A percentile compares a stretch with the other conserved stretches of the same genome.
These are phyloP conservation scores for Mrakia hoshinonis DNA, from an alignment of 768 basidiomycete species.

Conservation along the genomic window DNA sequence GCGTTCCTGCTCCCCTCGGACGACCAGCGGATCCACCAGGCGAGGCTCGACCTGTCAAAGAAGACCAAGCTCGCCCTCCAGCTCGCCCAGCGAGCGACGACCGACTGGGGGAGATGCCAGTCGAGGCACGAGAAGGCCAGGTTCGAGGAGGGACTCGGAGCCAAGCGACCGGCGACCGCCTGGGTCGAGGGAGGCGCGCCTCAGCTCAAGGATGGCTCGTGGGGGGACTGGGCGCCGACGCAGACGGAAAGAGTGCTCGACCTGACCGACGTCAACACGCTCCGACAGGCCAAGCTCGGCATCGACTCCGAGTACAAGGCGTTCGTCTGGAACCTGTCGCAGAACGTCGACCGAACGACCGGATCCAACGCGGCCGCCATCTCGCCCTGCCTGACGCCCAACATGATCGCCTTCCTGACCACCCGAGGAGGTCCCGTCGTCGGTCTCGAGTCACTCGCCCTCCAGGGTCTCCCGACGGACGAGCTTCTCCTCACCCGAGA, in stretches of 20 bases:
- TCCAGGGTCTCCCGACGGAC: constrained; percentile 90
- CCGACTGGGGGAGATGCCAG: constrained; percentile 86
- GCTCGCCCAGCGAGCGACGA: constrained; percentile 36
- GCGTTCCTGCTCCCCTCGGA: constrained; percentile 85
- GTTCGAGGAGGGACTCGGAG: constrained; percentile 70
- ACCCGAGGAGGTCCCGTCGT: constrained; percentile 94
- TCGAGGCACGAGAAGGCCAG: constrained; percentile 81
- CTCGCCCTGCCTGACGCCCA: constrained; percentile 84
- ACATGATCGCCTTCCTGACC: constrained; percentile 94
- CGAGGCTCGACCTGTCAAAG: constrained; percentile 62
- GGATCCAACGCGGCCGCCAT: constrained; percentile 67
- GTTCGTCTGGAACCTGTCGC: constrained; percentile 92
- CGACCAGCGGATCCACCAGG: constrained; percentile 82
- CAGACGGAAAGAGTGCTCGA: constrained; percentile 96
- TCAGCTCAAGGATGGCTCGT: constrained; percentile 77
- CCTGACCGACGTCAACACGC: constrained; percentile 78
- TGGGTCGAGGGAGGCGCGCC: constrained; percentile 73
- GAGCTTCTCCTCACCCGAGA: constrained; percentile 85
- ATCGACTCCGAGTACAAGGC: constrained; percentile 83
- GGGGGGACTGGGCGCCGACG: constrained; percentile 86
- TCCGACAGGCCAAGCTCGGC: constrained; percentile 70
- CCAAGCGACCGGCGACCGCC: constrained; percentile 74
- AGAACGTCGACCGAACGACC: constrained; percentile 88
- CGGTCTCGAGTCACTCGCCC: constrained; percentile 79
- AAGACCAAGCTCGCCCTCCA: constrained; percentile 24